A percentile compares a stretch with the other conserved stretches of the same genome.
These are phyloP conservation scores for Xerocomus nothofagi DNA, from an alignment of 1,284 basidiomycete species.

Conservation along the genomic window DNA sequence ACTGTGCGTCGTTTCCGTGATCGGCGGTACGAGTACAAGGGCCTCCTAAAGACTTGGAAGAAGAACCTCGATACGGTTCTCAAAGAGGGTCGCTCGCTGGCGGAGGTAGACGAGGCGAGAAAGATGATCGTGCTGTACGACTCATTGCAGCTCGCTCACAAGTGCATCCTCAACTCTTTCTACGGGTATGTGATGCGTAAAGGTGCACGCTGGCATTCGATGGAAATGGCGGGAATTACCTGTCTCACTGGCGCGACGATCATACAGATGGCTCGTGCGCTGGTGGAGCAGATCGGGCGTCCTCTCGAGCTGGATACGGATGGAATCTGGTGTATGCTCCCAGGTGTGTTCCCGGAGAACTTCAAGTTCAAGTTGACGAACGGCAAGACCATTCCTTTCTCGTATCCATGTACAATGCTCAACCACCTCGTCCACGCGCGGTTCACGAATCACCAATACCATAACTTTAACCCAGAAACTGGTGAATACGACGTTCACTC, in stretches of 20 bases:
- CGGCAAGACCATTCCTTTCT: conserved; percentile 89
- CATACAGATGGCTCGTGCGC: conserved; percentile 98
- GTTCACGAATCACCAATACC: conserved; percentile 99
- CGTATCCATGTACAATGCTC: conserved; percentile 99
- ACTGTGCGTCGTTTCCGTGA: conserved; percentile 98
- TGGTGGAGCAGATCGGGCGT: conserved; percentile 96
- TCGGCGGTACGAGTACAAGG: conserved; percentile 99
- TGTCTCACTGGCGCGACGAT: conserved; percentile 98
- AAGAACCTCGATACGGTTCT: conserved; percentile 88
- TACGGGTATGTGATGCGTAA: conserved; percentile 99
- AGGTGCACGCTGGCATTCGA: conserved; percentile 98
- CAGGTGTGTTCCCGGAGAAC: conserved; percentile 96
- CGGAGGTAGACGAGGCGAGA: conserved; percentile 94
- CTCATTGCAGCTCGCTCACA: conserved; percentile 99
- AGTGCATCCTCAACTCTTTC: conserved; percentile 99
- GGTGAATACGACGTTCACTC: conserved; percentile 87
- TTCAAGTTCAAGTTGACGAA: conserved; percentile 91
- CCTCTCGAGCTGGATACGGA: conserved; percentile 98
- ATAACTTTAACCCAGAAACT: conserved; percentile 83
- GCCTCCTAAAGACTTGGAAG: conserved; percentile 99
- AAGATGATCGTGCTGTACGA: conserved; percentile 99
- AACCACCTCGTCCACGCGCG: conserved; percentile 96
- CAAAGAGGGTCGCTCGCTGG: conserved; percentile 67
- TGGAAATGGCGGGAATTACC: conserved; percentile 99
- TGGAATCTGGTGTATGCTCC: conserved; percentile 99